Conservation (phyloP, 805 yeast species). For the Yamadazyma akitaensis region DNA sequence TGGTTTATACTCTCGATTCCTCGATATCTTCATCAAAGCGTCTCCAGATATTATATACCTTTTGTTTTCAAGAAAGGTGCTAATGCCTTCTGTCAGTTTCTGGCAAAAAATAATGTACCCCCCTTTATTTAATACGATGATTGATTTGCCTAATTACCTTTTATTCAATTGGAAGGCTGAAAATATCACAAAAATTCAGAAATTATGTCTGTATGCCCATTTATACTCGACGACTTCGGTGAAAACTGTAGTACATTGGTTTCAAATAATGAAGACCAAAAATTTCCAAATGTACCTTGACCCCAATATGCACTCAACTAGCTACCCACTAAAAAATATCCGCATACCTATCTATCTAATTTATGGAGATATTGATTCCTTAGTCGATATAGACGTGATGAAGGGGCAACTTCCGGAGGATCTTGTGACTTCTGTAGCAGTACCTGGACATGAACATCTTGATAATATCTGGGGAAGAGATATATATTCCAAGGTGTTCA, state of each 20-base stretch:
- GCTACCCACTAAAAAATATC: conserved; percentile 39
- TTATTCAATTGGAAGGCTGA: conserved; percentile 77
- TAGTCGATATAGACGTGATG: conserved; percentile 84
- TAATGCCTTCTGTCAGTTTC: conserved; percentile 72
- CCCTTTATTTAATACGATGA: conserved; percentile 64
- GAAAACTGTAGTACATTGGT: conserved; percentile 94
- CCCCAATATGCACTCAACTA: conserved; percentile 26
- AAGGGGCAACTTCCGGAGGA: conserved; percentile 58
- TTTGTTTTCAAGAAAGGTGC: conserved; percentile 69
- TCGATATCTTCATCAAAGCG: conserved; percentile 70
- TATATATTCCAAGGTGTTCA: conserved; percentile 40
- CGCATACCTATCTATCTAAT: conserved; percentile 68
- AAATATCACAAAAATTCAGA: conserved; percentile 72
- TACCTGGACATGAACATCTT: conserved; percentile 78
- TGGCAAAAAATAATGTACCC: conserved; percentile 82
- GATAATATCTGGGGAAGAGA: conserved; percentile 87
- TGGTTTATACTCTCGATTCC: conserved; percentile 72
- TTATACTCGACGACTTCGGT: conserved; percentile 89
- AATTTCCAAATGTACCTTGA: conserved; percentile 91
- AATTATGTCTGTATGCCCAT: conserved; percentile 78
- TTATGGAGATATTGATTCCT: conserved; percentile 77
- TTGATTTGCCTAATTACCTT: conserved; percentile 64
- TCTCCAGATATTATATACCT: conserved; percentile 70
- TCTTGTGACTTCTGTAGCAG: conserved; percentile 50
- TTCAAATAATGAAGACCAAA: conserved; percentile 75